These are phyloP conservation scores for Euphorbia tirucalli DNA, from an alignment of 345 rosid genomes.

Conservation along the genomic window DNA sequence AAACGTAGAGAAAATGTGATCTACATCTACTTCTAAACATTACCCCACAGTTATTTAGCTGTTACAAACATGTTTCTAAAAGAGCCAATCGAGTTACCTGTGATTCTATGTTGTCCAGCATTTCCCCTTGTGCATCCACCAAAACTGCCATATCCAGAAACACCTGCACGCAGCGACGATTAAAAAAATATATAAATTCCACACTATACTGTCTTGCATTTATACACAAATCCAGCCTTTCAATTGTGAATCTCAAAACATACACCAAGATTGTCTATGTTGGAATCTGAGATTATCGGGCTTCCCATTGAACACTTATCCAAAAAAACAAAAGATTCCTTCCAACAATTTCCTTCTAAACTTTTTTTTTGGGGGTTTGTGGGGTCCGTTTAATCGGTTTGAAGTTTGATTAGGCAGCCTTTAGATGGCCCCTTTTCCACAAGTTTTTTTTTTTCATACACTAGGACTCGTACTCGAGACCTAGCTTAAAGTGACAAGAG, in stretches of 20 bases:
- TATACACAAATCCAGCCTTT: neutral
- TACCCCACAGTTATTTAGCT: neutral
- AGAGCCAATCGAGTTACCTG: slow-evolving; percentile 44
- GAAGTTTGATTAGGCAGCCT: no score
- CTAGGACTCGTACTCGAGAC: no score
- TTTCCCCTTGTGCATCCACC: slow-evolving; percentile 91
- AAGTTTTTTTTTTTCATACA: no score
- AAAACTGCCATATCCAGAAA: slow-evolving; percentile 94
- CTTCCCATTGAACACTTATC: neutral
- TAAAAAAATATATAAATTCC: neutral
- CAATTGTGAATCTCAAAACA: neutral
- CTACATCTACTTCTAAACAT: neutral
- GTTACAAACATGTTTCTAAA: neutral
- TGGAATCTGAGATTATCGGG: no score
- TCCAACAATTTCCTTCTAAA: neutral
- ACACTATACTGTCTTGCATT: slow-evolving; percentile 7
- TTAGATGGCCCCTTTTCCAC: no score
- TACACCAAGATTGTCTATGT: neutral
- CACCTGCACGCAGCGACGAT: slow-evolving; percentile 44
- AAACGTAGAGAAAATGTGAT: neutral
- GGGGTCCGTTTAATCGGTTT: no score
- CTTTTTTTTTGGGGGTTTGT: no score
- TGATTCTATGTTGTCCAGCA: slow-evolving; percentile 88
- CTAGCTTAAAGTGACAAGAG: no score
- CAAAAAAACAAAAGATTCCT: neutral